Conservation (phyloP, 108 stramenopile genomes). For the Pseudonitzschia multistriata region DNA sequence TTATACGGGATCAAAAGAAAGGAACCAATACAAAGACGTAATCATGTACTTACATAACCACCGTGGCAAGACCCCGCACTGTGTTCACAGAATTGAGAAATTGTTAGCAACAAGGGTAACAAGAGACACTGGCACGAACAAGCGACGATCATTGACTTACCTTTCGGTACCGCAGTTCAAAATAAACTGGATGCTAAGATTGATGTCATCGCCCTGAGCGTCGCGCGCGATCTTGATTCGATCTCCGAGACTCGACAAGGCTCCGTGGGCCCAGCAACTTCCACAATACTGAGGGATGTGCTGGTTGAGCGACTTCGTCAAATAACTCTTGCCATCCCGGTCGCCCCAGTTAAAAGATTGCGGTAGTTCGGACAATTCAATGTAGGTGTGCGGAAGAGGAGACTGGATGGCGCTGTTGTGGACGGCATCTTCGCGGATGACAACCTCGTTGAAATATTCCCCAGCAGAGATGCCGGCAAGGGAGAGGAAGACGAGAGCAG, state of each 20-base stretch:
- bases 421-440: slow-evolving; percentile 40
- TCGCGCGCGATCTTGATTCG: slow-evolving; percentile 88
- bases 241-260: slow-evolving; percentile 78
- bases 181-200: slow-evolving; percentile 76
- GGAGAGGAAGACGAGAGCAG: slow-evolving; percentile 8
- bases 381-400: slow-evolving; percentile 76
- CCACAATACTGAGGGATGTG: slow-evolving; percentile 73
- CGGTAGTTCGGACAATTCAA: slow-evolving; percentile 64
- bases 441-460: slow-evolving; percentile 37
- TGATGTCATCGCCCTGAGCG: slow-evolving; percentile 57
- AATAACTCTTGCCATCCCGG: slow-evolving; percentile 69
- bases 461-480: not conserved
- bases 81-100: not conserved
- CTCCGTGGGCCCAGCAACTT: slow-evolving; percentile 93
- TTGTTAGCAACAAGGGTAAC: not conserved
- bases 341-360: slow-evolving; percentile 76
- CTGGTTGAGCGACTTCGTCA: slow-evolving; percentile 84
- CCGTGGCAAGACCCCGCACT: slow-evolving; percentile 71
- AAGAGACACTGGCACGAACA: slow-evolving; percentile 46
- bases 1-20: not conserved
- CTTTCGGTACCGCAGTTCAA: slow-evolving; percentile 80
- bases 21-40: not conserved
- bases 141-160: not conserved
- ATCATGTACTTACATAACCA: slow-evolving; percentile 40
- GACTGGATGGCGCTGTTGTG: slow-evolving; percentile 23